These are phyloP conservation scores for Lentinula detonsa DNA, from an alignment of 768 basidiomycete species.

Conservation along the genomic window DNA sequence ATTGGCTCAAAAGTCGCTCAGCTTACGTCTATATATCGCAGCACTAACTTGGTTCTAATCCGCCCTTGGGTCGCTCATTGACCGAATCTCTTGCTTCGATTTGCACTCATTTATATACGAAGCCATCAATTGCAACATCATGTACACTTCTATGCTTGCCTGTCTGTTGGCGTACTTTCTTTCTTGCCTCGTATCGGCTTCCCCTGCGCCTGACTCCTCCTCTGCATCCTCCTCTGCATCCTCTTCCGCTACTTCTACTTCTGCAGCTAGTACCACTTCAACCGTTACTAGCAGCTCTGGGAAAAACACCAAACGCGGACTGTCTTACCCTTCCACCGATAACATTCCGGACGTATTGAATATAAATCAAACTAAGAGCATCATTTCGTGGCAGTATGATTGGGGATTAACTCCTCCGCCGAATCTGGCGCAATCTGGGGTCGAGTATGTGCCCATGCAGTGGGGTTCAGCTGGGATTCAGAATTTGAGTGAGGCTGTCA, in stretches of 20 bases:
- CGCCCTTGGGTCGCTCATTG: neutral
- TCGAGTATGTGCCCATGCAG: constrained; percentile 49
- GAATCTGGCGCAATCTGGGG: constrained; percentile 34
- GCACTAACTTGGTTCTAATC: neutral
- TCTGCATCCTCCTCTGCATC: neutral
- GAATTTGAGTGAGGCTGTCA: constrained; percentile 29
- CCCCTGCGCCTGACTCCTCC: neutral
- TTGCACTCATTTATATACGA: neutral
- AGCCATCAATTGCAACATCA: neutral
- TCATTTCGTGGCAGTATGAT: constrained; percentile 46
- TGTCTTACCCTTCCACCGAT: constrained; percentile 34
- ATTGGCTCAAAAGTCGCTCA: too few species aligned
- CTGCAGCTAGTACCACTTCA: constrained; percentile 17
- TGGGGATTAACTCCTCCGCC: constrained; percentile 43
- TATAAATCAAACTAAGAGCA: constrained; percentile 37
- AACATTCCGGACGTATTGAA: constrained; percentile 36
- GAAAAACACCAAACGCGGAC: constrained; percentile 42
- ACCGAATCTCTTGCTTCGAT: neutral
- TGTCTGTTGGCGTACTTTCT: neutral
- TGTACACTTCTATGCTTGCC: neutral
- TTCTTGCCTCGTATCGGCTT: neutral
- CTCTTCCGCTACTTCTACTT: neutral
- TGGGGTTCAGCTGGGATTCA: constrained; percentile 39
- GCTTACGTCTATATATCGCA: neutral
- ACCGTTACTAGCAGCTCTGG: constrained; percentile 12